Conservation (phyloP, 140 eudicot genomes). For the Flaveria floridana region DNA sequence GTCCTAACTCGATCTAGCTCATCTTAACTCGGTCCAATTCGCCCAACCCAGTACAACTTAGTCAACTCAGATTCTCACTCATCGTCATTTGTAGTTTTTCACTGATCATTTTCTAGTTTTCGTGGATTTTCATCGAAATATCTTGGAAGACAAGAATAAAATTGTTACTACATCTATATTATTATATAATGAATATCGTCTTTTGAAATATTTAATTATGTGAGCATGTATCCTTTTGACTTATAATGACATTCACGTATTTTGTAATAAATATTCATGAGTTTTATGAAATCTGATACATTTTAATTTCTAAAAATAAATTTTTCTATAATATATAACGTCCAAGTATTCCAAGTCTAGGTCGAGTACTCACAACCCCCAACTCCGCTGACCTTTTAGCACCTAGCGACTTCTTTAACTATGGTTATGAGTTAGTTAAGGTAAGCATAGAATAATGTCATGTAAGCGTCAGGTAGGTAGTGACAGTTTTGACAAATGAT, state of each 20-base stretch:
- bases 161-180: too few relatives aligned
- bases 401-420: not conserved
- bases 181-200: not conserved
- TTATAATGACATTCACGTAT: not conserved
- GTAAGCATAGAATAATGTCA: too few relatives aligned
- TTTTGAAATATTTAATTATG: not conserved
- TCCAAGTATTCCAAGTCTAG: not conserved
- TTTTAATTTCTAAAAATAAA: not conserved
- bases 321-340: too few relatives aligned
- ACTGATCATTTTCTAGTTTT: too few relatives aligned
- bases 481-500: too few relatives aligned
- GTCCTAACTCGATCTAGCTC: too few relatives aligned
- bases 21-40: too few relatives aligned
- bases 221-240: not conserved
- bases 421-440: not conserved
- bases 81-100: too few relatives aligned
- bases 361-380: not conserved
- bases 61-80: too few relatives aligned
- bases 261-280: not conserved
- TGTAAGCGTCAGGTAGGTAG: too few relatives aligned
- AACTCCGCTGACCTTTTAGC: not conserved
- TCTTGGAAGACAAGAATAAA: not conserved
- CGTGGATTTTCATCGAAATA: not conserved
- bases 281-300: not conserved
- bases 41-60: too few relatives aligned